These are phyloP conservation scores for Kwoniella sp. DNA, from an alignment of 768 basidiomycete genomes.

Conservation along the genomic window DNA sequence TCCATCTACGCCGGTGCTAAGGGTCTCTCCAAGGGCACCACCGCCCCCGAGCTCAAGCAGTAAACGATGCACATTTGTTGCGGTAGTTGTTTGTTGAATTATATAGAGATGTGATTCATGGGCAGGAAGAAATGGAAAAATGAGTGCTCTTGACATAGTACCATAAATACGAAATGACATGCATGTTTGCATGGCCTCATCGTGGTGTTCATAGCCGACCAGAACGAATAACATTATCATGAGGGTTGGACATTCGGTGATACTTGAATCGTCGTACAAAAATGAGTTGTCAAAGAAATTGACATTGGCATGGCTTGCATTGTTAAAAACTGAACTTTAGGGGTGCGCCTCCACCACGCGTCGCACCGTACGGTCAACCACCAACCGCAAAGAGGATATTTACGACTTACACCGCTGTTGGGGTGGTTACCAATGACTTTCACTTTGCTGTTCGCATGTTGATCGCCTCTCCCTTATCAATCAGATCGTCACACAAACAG, in stretches of 20 bases:
- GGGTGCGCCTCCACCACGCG: constrained; percentile 13
- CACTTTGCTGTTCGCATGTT: too few relatives aligned
- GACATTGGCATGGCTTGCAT: not conserved
- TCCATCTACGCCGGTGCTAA: constrained; percentile 73
- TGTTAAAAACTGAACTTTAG: not conserved
- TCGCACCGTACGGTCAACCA: not conserved
- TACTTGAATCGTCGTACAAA: too few relatives aligned
- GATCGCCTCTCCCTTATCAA: too few relatives aligned
- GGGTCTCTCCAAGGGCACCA: constrained; percentile 76
- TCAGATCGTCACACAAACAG: too few relatives aligned
- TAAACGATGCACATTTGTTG: constrained; percentile 3
- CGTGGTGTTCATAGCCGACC: too few relatives aligned
- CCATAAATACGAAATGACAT: constrained; percentile 5
- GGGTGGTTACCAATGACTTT: too few relatives aligned
- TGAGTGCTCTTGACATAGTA: not conserved
- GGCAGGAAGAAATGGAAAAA: not conserved
- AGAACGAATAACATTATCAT: too few relatives aligned
- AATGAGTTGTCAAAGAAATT: too few relatives aligned
- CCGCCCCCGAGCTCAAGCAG: constrained; percentile 62
- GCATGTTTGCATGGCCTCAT: constrained; percentile 3
- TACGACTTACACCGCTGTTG: too few relatives aligned
- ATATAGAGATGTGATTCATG: not conserved
- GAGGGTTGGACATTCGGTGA: too few relatives aligned
- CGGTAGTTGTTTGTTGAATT: not conserved
- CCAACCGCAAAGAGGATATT: too few relatives aligned